These are phyloP conservation scores for Leucosporidium yakuticum DNA, from an alignment of 768 basidiomycete species.

Conservation along the genomic window DNA sequence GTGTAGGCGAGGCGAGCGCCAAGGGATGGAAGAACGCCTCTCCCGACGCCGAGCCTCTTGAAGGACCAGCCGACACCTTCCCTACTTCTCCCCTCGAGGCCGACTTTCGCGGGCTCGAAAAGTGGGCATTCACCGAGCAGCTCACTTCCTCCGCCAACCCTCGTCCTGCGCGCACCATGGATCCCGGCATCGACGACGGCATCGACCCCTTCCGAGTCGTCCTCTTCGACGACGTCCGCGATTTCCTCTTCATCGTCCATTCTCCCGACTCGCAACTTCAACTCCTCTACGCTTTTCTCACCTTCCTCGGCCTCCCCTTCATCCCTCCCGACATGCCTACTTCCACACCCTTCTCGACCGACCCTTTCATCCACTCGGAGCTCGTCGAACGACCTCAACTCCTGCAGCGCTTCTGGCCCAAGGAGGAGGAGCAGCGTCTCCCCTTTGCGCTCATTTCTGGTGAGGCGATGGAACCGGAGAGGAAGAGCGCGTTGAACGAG, in stretches of 20 bases:
- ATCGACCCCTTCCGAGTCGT: conserved; percentile 45
- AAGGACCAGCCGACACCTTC: neutral
- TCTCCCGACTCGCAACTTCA: conserved; percentile 40
- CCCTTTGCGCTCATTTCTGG: conserved; percentile 41
- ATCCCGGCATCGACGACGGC: conserved; percentile 40
- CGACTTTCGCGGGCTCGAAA: conserved; percentile 37
- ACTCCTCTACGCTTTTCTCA: conserved; percentile 44
- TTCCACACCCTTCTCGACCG: conserved; percentile 39
- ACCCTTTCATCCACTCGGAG: conserved; percentile 42
- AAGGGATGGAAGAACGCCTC: conserved; percentile 41
- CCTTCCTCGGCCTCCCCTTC: conserved; percentile 45
- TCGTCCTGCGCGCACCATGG: conserved; percentile 38
- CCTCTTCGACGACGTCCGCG: conserved; percentile 44
- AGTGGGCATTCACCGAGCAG: conserved; percentile 41
- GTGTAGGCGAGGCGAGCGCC: conserved; percentile 43
- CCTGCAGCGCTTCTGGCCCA: conserved; percentile 33
- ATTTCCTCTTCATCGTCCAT: conserved; percentile 43
- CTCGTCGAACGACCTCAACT: conserved; percentile 20
- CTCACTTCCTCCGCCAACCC: conserved; percentile 16
- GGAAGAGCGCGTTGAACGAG: conserved; percentile 22
- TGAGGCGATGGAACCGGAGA: conserved; percentile 43
- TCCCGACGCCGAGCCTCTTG: conserved; percentile 11
- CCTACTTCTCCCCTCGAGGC: neutral
- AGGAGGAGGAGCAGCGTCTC: neutral
- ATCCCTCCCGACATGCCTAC: conserved; percentile 42